Conservation (phyloP, 2,329 filamentous ascomycete genomes). For the Sphaerulina vaccinii region DNA sequence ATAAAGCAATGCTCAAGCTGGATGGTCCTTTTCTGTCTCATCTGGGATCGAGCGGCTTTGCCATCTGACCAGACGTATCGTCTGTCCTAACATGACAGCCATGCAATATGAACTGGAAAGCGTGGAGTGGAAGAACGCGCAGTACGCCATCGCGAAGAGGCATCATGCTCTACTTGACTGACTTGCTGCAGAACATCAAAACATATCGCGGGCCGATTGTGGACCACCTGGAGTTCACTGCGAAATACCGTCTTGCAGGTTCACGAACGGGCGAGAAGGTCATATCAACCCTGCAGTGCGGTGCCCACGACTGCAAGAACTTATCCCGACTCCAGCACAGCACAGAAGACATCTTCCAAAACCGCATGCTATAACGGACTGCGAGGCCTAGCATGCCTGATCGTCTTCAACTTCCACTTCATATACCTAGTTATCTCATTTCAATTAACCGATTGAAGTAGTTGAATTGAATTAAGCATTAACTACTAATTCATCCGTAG, state of each 20-base stretch:
- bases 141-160: background rate
- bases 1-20: too few species aligned
- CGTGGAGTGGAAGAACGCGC: background rate
- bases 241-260: background rate
- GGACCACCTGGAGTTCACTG: background rate
- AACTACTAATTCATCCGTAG: too few species aligned
- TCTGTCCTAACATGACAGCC: background rate
- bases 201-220: background rate
- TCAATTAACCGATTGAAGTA: too few species aligned
- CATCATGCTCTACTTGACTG: background rate
- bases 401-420: constrained; percentile 25
- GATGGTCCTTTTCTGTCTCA: too few species aligned
- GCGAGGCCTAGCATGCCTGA: constrained; percentile 19
- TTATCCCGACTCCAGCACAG: background rate
- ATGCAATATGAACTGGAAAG: background rate
- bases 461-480: too few species aligned
- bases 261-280: background rate
- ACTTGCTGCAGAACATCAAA: background rate
- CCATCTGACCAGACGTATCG: too few species aligned
- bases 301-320: background rate
- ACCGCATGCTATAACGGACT: constrained; percentile 19
- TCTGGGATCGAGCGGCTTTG: too few species aligned
- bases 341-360: background rate
- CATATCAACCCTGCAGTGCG: background rate
- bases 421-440: too few species aligned